Base-by-base conservation (phyloP, 148 eudicot genomes). In the Rhododendron molle region DNA sequence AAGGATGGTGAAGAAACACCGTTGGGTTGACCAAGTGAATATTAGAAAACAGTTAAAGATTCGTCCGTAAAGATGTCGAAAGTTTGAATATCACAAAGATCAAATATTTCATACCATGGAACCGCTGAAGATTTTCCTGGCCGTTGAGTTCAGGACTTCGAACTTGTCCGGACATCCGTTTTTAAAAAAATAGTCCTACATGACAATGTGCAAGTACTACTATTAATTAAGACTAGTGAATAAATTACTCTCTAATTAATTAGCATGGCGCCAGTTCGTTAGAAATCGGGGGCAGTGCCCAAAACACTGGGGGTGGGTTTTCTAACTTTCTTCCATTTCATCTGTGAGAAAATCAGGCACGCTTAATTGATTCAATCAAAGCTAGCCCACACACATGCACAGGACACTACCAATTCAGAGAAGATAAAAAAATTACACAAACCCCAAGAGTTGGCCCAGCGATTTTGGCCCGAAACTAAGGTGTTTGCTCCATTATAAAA, bases 301-400 rank as follows among this genome's bases (percentile, higher is more conserved):
- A 71, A 14, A 30, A 71, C 76, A 71, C 76, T 71, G 81, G 54
- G 49, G 81, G 4, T n/a, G 71, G 47, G 83, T 32, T 56, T 8
- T 6, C 44, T 40, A 40, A 40, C 44, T 40, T 40, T 32, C 16
- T 12, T 21, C 21, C 26, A 3, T 58, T 58, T 21, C 65, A 21
- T 38, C 28, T 54, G 7, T 7, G 5, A 34, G 18, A 56, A 20
- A 20, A 21, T 32, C 71, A 81, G 83, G 83, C 83, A 81, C 83
- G 83, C 83, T 81, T 81, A 40, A 80, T 80, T 11, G n/a, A 20
- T n/a, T 30, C 67, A 52, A 52, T 14, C 76, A 71, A 71, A 32
- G 76, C n/a, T n/a, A n/a, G n/a, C 40, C 30, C 20, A 58, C 83
- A 80, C 83, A 80, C 83, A 80, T 58, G 71, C 83, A 81, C 1